phyloP scores from a whole-genome alignment of 1,284 basidiomycete species.

The Sphagnurus paluster region DNA sequence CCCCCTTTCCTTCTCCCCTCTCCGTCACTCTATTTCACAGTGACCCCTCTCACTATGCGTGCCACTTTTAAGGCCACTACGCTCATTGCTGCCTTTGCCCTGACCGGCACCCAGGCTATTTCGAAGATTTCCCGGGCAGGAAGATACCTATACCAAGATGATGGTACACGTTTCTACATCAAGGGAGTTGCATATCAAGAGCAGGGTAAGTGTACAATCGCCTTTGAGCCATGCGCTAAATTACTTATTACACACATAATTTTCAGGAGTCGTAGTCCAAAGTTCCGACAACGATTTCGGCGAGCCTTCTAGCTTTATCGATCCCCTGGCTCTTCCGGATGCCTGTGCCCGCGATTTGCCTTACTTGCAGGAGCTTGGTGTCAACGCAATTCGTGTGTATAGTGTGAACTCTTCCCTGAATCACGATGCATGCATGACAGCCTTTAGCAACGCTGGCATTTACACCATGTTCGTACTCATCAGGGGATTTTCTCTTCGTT shows the following conservation, averaged over 20 bases:
- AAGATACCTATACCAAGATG: constrained; percentile 76
- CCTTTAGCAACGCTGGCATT: constrained; percentile 78
- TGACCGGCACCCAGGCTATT: constrained; percentile 50
- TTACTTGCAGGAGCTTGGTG: constrained; percentile 66
- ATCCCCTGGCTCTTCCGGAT: constrained; percentile 70
- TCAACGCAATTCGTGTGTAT: constrained; percentile 83
- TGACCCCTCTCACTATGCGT: constrained; percentile 25
- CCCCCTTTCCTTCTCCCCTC: constrained; percentile 2
- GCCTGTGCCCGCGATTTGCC: constrained; percentile 82
- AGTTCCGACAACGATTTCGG: constrained; percentile 69
- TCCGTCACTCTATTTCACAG: neutral
- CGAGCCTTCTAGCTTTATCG: constrained; percentile 75
- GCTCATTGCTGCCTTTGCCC: constrained; percentile 30
- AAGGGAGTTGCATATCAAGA: constrained; percentile 92
- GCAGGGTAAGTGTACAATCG: constrained; percentile 55
- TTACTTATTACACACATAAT: neutral
- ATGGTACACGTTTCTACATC: constrained; percentile 83
- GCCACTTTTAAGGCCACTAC: constrained; percentile 25
- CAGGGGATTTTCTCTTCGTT: too few species aligned
- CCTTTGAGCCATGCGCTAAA: neutral
- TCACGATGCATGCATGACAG: constrained; percentile 85
- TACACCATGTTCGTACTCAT: constrained; percentile 86
- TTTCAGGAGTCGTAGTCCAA: constrained; percentile 46
- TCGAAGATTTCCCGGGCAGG: constrained; percentile 62
- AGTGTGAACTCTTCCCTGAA: constrained; percentile 80